Evolutionary conservation across 2,329 filamentous ascomycete genomes (phyloP).

Genomic region (Septoria petroselini): DNA sequence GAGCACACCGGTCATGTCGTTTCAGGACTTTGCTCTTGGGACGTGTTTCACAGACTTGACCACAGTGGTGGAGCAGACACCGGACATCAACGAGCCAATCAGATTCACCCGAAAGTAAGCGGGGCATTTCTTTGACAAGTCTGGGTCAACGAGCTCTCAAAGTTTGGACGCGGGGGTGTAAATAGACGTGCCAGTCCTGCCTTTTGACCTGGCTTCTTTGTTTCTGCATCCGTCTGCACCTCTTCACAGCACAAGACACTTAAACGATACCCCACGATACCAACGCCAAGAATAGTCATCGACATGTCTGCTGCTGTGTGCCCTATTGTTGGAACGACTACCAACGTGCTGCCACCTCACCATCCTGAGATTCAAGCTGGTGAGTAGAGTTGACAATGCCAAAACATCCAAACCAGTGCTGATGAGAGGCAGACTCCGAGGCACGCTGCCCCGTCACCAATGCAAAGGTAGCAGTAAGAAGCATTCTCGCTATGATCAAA

Average conservation of each 20-base stretch:
- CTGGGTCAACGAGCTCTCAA: conserved; percentile 8
- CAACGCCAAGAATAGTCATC: not conserved
- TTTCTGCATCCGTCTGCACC: conserved; percentile 3
- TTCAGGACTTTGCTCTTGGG: too few species aligned
- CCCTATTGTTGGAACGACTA: conserved; percentile 38
- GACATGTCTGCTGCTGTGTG: conserved; percentile 25
- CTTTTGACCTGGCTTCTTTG: not conserved
- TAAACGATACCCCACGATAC: not conserved
- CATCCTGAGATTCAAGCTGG: conserved; percentile 37
- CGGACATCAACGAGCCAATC: conserved; percentile 9
- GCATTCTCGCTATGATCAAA: too few species aligned
- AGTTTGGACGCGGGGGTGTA: conserved; percentile 8
- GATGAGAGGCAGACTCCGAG: conserved; percentile 36
- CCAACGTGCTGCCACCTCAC: conserved; percentile 45
- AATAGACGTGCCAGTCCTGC: conserved; percentile 1
- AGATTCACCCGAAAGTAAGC: conserved; percentile 12
- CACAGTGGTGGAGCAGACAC: not conserved
- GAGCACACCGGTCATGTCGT: too few species aligned
- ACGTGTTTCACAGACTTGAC: too few species aligned
- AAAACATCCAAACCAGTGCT: not conserved
- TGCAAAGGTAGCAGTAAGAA: conserved; percentile 33
- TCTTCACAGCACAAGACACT: not conserved
- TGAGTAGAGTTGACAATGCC: conserved; percentile 5
- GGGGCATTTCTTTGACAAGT: conserved; percentile 5
- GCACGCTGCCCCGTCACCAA: conserved; percentile 47